Percentiles rank a stretch among this genome's conserved stretches.
These are phyloP conservation scores for Emmonsia crescens DNA, from an alignment of 2,329 filamentous ascomycete species.

Conservation along the genomic window DNA sequence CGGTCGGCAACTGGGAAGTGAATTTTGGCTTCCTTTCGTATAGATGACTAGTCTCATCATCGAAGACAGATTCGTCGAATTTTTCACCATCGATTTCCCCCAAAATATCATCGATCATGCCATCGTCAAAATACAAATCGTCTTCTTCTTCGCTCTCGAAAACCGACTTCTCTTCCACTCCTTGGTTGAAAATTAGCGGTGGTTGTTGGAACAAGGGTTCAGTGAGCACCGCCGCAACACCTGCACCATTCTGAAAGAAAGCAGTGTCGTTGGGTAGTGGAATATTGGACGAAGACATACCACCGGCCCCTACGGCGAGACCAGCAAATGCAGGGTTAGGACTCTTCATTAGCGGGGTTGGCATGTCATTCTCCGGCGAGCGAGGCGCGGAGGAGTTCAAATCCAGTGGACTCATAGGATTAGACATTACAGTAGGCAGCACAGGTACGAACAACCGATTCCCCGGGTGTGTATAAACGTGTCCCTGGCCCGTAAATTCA, in stretches of 20 bases:
- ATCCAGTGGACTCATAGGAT: slow-evolving; percentile 20
- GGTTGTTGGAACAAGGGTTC: not conserved
- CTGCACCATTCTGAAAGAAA: not conserved
- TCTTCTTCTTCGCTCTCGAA: slow-evolving; percentile 18
- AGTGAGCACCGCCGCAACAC: not conserved
- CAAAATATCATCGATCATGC: slow-evolving; percentile 30
- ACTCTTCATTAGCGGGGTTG: not conserved
- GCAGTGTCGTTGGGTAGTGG: not conserved
- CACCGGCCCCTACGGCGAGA: no score
- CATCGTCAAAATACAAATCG: slow-evolving; percentile 39
- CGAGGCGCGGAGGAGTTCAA: slow-evolving; percentile 10
- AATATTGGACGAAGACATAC: not conserved
- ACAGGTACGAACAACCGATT: slow-evolving; percentile 24
- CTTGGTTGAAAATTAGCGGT: not conserved
- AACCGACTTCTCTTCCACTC: not conserved
- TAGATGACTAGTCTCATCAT: slow-evolving; percentile 36
- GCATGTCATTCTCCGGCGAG: not conserved
- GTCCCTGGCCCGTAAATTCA: slow-evolving; percentile 18
- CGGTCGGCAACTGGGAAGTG: not conserved
- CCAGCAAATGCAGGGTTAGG: not conserved
- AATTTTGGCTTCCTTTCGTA: slow-evolving; percentile 28
- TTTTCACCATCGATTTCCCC: slow-evolving; percentile 21
- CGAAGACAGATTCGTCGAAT: slow-evolving; percentile 40
- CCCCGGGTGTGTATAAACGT: slow-evolving; percentile 15
- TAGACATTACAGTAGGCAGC: slow-evolving; percentile 27